These are phyloP conservation scores for Trametes maxima DNA, from an alignment of 768 basidiomycete species.

Conservation along the genomic window DNA sequence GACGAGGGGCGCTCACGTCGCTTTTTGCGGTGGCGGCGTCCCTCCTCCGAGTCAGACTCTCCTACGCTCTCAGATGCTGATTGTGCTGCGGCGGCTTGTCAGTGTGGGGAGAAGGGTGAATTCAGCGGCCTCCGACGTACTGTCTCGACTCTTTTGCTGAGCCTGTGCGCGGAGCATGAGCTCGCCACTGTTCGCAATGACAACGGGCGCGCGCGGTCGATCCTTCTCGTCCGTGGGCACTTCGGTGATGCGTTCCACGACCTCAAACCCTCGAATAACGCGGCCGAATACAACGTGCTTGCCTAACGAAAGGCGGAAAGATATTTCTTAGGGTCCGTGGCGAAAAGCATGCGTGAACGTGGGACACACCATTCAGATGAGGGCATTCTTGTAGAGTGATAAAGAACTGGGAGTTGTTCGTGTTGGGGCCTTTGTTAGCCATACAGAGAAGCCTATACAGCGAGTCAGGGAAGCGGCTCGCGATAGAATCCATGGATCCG, in stretches of 20 bases:
- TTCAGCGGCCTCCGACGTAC: slow-evolving; percentile 13
- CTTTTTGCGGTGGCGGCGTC: slow-evolving; percentile 23
- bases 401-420: slow-evolving; percentile 89
- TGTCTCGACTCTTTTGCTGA: slow-evolving; percentile 20
- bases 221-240: slow-evolving; percentile 77
- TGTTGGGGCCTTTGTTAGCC: slow-evolving; percentile 86
- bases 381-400: slow-evolving; percentile 76
- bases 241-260: slow-evolving; percentile 59
- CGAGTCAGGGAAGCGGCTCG: neutral
- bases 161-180: slow-evolving; percentile 64
- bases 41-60: slow-evolving; percentile 21
- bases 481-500: slow-evolving; percentile 23
- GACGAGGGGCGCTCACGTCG: slow-evolving; percentile 16
- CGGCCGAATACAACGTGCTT: slow-evolving; percentile 58
- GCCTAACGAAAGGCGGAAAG: slow-evolving; percentile 36
- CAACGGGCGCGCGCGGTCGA: slow-evolving; percentile 65
- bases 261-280: slow-evolving; percentile 61
- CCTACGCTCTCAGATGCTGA: slow-evolving; percentile 4
- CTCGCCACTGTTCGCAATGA: slow-evolving; percentile 81
- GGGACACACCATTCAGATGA: slow-evolving; percentile 65
- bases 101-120: neutral
- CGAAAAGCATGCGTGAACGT: neutral
- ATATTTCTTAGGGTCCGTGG: too few species aligned
- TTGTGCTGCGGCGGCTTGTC: slow-evolving; percentile 19
- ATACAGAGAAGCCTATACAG: slow-evolving; percentile 70